Base-by-base conservation (phyloP, 345 rosid species). In the Sisymbrium irio region DNA sequence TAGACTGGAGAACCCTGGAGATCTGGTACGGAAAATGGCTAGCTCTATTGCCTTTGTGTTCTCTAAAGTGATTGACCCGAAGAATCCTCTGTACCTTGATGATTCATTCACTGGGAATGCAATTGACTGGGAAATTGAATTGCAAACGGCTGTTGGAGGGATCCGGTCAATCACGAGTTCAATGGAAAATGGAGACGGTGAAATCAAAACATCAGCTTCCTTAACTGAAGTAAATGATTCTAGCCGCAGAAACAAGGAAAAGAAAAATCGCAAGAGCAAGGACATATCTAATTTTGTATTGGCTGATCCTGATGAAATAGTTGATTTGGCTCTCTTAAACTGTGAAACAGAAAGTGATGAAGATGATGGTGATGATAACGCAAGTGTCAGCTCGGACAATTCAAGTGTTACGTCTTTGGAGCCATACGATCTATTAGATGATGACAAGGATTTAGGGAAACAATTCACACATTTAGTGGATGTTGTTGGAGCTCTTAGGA, bases 341-440 rank as follows among this genome's bases (percentile, higher is more conserved):
- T 79, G 78, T 78, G 92, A 82, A 57, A 78, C 81, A 4, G 77
- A 68, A 61, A 87, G 93, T 20, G 89, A 85, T 75, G 62, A 82
- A 79, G 90, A 82, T 33, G 87, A 79, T 57, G 80, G 77, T 51
- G 84, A 84, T 54, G 96, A 91, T 56, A 62, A 72, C 62, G 79
- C 75, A 19, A 91, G 87, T 63, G 85, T 83, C 78, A 81, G 72
- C 81, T 90, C 97, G 12, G 93, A 90, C 78, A 77, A 82, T 47
- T 86, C 86, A 13, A 82, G 86, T 80, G 94, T 85, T 79, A 85
- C 96, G 59, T 88, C 89, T 57, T 82, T 95, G 79, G 89, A 88
- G 83, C 99, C 99, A 53, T 95, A 90, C 80, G 97, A 95, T 80
- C 76, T 95, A 73, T 68, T 86, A 49, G 99, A 95, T 81, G 91